Evolutionary conservation across 495 filamentous ascomycete genomes (phyloP), one percentile per base, ranked within the genome.

Genomic region (Beverwykella pulmonaria): DNA sequence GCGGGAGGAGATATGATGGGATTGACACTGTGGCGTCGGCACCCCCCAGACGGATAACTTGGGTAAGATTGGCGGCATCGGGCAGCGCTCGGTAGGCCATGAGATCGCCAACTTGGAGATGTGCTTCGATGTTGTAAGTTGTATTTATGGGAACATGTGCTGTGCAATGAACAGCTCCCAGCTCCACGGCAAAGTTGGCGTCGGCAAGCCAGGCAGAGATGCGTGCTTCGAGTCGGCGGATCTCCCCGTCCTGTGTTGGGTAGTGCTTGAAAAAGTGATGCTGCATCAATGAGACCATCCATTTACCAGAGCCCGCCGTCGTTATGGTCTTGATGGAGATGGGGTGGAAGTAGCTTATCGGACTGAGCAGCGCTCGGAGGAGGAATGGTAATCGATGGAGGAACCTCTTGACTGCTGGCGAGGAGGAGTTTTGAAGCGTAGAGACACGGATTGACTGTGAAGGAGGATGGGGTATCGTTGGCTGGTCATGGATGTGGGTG

Each of bases 401-500:
- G 32, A 79, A 76, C 6, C 46, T 44, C 36, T 71, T 72, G n/a
- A 77, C 41, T 15, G 44, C 49, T 9, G 75, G 75, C 22, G 73
- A 60, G 17, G 67, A 57, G 6, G 73, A 58, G 22, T 76, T 71
- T 30, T 71, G 69, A 12, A 79, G 59, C 0, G 77, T 77, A 3
- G 75, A 73, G n/a, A 79, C 71, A 27, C 75, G 65, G 53, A 79
- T 65, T 1, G 75, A 77, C 36, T 60, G 57, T 32, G 39, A 39
- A 10, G 77, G 75, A 22, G 77, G 77, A 59, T 79, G 75, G 4
- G 75, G 69, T n/a, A 78, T 71, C n/a, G 75, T 73, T 1, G 76
- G 75, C 30, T 68, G 59, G 27, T 60, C 25, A 22, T 76, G 77
- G 7, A 79, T 56, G n/a, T 71, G 58, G 1, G 75, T 74, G 50